Conservation (phyloP, 495 filamentous ascomycete species). For the Parathielavia hyrcaniae region DNA sequence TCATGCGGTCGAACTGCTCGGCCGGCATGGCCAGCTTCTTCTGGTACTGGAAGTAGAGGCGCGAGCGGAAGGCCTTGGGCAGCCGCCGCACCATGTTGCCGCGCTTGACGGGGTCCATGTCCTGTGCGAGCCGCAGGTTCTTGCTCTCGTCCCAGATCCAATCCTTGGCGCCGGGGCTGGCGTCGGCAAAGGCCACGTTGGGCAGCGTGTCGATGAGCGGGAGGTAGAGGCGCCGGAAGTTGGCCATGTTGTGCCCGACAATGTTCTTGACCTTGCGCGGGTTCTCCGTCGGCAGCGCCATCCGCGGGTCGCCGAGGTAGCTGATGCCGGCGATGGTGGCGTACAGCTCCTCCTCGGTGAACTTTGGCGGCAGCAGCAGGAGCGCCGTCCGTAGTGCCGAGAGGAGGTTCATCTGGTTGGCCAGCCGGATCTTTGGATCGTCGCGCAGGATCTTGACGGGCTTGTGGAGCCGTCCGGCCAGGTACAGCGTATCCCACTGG, state of each 20-base stretch:
- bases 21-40: constrained; percentile 79
- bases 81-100: constrained; percentile 94
- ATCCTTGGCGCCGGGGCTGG: constrained; percentile 51
- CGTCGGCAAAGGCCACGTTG: constrained; percentile 75
- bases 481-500: constrained; percentile 86
- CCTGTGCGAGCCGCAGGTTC: constrained; percentile 59
- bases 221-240: constrained; percentile 84
- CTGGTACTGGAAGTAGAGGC: constrained; percentile 91
- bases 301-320: constrained; percentile 90
- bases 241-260: constrained; percentile 78
- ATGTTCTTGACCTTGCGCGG: constrained; percentile 92
- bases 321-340: constrained; percentile 83
- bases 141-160: constrained; percentile 57
- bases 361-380: constrained; percentile 71
- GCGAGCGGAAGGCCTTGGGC: constrained; percentile 78
- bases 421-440: constrained; percentile 79
- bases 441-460: constrained; percentile 96
- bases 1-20: constrained; percentile 78
- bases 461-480: constrained; percentile 91
- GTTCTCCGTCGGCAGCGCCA: constrained; percentile 81
- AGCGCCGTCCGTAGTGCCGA: constrained; percentile 86
- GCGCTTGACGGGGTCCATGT: constrained; percentile 83
- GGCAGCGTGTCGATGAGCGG: constrained; percentile 85
- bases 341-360: constrained; percentile 85
- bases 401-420: constrained; percentile 91